A percentile compares a stretch with the other conserved stretches of the same genome.
Evolutionary conservation across 2,329 filamentous ascomycete genomes (phyloP).

Genomic region (Cryphonectria naterciae): DNA sequence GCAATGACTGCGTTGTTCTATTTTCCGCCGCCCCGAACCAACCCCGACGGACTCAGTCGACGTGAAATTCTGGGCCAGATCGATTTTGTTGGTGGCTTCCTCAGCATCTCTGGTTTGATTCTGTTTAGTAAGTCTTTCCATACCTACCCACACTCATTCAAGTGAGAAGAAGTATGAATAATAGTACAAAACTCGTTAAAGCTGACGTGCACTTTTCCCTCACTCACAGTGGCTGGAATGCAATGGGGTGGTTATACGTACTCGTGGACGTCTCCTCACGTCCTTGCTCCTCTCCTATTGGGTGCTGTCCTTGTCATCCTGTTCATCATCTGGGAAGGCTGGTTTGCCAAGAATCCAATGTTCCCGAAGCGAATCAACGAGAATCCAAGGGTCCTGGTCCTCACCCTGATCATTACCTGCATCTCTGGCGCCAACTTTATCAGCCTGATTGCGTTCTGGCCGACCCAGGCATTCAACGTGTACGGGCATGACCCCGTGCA

Average conservation of each 20-base stretch:
- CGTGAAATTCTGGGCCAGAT: constrained; percentile 48
- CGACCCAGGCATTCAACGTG: constrained; percentile 66
- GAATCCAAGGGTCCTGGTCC: constrained; percentile 52
- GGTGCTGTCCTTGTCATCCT: constrained; percentile 43
- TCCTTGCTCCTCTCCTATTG: constrained; percentile 46
- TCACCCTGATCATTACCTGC: constrained; percentile 61
- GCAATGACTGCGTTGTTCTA: constrained; percentile 56
- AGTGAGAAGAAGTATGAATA: too few relatives aligned
- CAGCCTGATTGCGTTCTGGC: constrained; percentile 63
- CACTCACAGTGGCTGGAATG: constrained; percentile 46
- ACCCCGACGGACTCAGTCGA: constrained; percentile 43
- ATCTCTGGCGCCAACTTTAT: constrained; percentile 64
- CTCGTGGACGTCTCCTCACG: constrained; percentile 43
- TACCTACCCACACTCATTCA: not conserved
- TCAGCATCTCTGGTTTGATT: constrained; percentile 53
- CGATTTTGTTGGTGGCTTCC: constrained; percentile 55
- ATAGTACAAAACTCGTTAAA: too few relatives aligned
- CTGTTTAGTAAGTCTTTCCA: constrained; percentile 40
- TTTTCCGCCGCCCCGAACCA: constrained; percentile 53
- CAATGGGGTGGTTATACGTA: constrained; percentile 45
- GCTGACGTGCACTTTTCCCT: not conserved
- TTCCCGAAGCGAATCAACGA: constrained; percentile 45
- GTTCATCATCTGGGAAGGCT: constrained; percentile 43
- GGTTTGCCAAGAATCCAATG: constrained; percentile 47
- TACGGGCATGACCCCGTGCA: constrained; percentile 67